Evolutionary conservation across 139 green algal species (phyloP).

Genomic region (Marvania coccoides): DNA sequence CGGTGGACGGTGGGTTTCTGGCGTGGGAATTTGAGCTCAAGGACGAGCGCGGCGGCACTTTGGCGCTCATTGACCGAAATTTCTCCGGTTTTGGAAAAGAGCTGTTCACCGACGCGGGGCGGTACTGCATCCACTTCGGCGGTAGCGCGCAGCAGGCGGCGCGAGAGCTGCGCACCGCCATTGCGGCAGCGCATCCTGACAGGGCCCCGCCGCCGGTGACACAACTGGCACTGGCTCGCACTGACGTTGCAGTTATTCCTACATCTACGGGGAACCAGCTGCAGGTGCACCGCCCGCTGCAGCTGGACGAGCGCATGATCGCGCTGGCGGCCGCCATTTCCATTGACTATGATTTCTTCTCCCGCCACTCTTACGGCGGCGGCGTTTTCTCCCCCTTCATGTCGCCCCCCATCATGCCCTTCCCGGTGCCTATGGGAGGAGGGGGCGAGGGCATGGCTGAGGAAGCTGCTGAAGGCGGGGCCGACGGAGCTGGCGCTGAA

Average conservation of each 20-base stretch:
- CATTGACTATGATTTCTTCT: slow-evolving; percentile 59
- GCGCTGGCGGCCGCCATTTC: slow-evolving; percentile 67
- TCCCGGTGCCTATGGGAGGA: background rate
- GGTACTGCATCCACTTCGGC: slow-evolving; percentile 87
- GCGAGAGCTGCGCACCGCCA: slow-evolving; percentile 10
- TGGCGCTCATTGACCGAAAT: slow-evolving; percentile 84
- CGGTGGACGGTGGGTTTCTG: slow-evolving; percentile 61
- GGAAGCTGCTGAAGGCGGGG: background rate
- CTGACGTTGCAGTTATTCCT: slow-evolving; percentile 51
- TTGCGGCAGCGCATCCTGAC: slow-evolving; percentile 36
- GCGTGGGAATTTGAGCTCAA: slow-evolving; percentile 87
- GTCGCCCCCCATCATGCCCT: slow-evolving; percentile 9
- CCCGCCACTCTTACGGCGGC: slow-evolving; percentile 41
- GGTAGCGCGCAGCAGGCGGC: slow-evolving; percentile 34
- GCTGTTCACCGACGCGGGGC: slow-evolving; percentile 60
- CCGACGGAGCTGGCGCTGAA: background rate
- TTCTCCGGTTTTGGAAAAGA: slow-evolving; percentile 52
- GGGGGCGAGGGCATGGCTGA: background rate
- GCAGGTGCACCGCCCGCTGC: slow-evolving; percentile 29
- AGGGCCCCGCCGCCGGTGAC: slow-evolving; percentile 37
- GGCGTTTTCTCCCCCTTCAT: slow-evolving; percentile 31
- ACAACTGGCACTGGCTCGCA: slow-evolving; percentile 40
- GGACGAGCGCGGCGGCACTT: slow-evolving; percentile 48
- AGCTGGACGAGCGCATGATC: slow-evolving; percentile 63
- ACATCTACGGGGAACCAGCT: slow-evolving; percentile 64